phyloP scores from a whole-genome alignment of 208 protist genomes.

The Herpetomonas tarakana region DNA sequence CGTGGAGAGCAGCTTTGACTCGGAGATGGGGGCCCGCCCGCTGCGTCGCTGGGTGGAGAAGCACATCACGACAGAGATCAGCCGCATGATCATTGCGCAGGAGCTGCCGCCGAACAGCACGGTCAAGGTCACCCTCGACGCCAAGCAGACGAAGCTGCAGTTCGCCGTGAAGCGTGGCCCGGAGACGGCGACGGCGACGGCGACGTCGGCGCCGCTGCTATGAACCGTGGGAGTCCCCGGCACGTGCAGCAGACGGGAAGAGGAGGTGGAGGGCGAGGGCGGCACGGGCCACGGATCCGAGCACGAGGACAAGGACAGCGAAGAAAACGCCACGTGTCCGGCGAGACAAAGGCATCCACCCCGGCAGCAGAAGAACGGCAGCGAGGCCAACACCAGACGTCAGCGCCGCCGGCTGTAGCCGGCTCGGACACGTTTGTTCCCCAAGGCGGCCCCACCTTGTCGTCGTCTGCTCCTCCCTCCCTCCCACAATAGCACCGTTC shows the following conservation, averaged over 20 bases:
- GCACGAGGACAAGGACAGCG: too few species aligned
- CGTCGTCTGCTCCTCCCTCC: too few species aligned
- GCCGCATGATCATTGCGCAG: slow-evolving; percentile 79
- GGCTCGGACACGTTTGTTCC: too few species aligned
- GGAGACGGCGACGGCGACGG: slow-evolving; percentile 7
- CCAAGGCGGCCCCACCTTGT: too few species aligned
- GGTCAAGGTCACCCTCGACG: slow-evolving; percentile 49
- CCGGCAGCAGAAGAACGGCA: too few species aligned
- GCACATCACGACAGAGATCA: slow-evolving; percentile 86
- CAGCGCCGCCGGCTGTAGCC: too few species aligned
- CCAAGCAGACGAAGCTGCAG: slow-evolving; percentile 31
- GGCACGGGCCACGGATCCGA: too few species aligned
- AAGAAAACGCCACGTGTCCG: too few species aligned
- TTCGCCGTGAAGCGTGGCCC: slow-evolving; percentile 61
- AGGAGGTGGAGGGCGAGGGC: too few species aligned
- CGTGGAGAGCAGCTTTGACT: slow-evolving; percentile 62
- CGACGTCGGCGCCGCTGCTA: background rate
- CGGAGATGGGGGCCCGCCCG: slow-evolving; percentile 90
- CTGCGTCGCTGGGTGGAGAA: slow-evolving; percentile 88
- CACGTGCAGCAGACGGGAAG: background rate
- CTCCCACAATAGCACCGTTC: too few species aligned
- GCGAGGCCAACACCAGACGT: too few species aligned
- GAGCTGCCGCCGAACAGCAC: slow-evolving; percentile 71
- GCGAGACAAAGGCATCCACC: too few species aligned
- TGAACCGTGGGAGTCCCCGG: background rate